Base-by-base conservation (phyloP, 768 basidiomycete species). In the Xerocomellus amylosporus region DNA sequence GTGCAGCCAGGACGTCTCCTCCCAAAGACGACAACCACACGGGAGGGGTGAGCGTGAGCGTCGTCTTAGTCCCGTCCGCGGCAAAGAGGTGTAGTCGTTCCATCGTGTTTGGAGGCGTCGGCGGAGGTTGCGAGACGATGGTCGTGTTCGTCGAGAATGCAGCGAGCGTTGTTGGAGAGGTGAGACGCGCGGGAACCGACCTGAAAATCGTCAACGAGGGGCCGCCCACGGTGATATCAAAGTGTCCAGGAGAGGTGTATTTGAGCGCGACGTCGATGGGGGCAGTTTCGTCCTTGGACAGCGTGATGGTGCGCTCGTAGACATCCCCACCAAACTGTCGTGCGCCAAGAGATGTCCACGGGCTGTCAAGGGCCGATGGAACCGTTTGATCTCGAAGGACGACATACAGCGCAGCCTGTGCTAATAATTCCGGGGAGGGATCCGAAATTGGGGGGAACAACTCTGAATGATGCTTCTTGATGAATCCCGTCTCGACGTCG, bases 401-500 rank as follows among this genome's bases (percentile, higher is more conserved):
- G 12, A 91, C 73, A 64, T 80, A 96, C 8, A 97, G 75, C 0
- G 88, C 93, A 1, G 88, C 89, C 66, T 90, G 88, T 3, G 88
- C 90, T 6, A 94, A 73, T 12, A 89, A 62, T 43, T 84, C 81
- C 0, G 86, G 73, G 1, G 80, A 77, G 2, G 90, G 86, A 15
- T 80, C 72, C 7, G 75, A 59, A 3, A 85, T 60, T 0, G 81
- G 75, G 3, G 89, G 88, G 74, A 97, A 93, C n/a, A 97, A 75
- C 53, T 88, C 82, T 38, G 84, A 76, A 63, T 82, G 80, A 66
- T 96, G 87, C 83, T 91, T 93, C 93, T 82, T 79, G 62, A 98
- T 95, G 67, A 98, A 98, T 4, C 92, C 92, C 3, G 94, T 96
- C 65, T 97, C 94, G 12, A 98, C 82, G 54, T 94, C 85, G 22